phyloP scores from a whole-genome alignment of 257 asterid species.

The Rubia yunnanensis region DNA sequence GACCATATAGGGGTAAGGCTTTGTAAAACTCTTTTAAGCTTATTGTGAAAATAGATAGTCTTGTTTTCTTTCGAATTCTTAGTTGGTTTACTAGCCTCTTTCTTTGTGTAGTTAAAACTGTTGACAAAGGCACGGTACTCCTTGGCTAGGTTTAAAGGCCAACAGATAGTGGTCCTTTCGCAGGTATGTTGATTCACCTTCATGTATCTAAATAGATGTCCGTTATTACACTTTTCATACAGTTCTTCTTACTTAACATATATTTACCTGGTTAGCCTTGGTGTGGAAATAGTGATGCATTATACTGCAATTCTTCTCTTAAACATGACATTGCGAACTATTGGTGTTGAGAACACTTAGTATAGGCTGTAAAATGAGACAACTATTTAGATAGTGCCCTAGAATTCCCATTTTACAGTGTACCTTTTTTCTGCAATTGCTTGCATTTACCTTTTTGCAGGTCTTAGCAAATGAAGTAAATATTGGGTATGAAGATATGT shows the following conservation, averaged over 20 bases:
- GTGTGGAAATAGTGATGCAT: too few species aligned
- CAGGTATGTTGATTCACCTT: slow-evolving; percentile 47
- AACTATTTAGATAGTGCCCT: neutral
- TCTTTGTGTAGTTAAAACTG: slow-evolving; percentile 54
- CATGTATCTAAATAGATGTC: neutral
- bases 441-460: slow-evolving; percentile 25
- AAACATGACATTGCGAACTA: neutral
- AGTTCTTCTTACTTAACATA: too few species aligned
- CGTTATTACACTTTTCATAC: too few species aligned
- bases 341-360: too few species aligned
- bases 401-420: neutral
- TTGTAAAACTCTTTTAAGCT: neutral
- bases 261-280: too few species aligned
- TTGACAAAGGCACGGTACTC: slow-evolving; percentile 85
- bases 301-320: neutral
- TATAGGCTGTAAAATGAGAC: too few species aligned
- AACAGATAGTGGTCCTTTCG: slow-evolving; percentile 80
- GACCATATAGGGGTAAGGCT: slow-evolving; percentile 72
- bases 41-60: neutral
- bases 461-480: slow-evolving; percentile 91
- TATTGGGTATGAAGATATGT: slow-evolving; percentile 90
- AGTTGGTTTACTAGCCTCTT: slow-evolving; percentile 10
- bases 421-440: neutral
- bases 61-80: slow-evolving; percentile 9
- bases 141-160: slow-evolving; percentile 72